Conservation (phyloP, 1,284 basidiomycete species). For the Veloporphyrellus conicus region DNA sequence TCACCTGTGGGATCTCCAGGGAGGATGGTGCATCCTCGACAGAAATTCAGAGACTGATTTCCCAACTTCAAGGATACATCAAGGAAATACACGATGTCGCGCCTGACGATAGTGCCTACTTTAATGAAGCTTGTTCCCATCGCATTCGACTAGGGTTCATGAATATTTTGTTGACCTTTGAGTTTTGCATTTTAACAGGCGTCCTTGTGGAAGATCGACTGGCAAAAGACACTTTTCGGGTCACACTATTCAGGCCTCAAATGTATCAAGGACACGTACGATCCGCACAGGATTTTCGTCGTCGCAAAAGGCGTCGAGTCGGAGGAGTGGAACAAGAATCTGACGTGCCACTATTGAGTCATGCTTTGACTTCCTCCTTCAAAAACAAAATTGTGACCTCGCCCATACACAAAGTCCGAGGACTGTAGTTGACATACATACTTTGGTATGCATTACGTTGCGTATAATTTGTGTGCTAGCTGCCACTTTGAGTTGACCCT, state of each 20-base stretch:
- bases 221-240: constrained; percentile 42
- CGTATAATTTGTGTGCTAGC: too few relatives aligned
- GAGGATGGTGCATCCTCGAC: constrained; percentile 30
- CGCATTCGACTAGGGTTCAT: neutral
- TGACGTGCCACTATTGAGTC: constrained; percentile 21
- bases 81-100: constrained; percentile 20
- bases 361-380: too few relatives aligned
- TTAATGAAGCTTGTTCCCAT: constrained; percentile 40
- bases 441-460: too few relatives aligned
- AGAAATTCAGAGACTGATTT: constrained; percentile 28
- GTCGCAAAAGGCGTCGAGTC: constrained; percentile 45
- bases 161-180: neutral
- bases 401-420: too few relatives aligned
- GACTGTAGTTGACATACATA: too few relatives aligned
- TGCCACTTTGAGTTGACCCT: too few relatives aligned
- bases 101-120: constrained; percentile 37
- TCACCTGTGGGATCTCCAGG: too few relatives aligned
- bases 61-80: constrained; percentile 30
- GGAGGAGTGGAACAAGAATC: constrained; percentile 33
- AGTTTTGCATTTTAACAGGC: too few relatives aligned
- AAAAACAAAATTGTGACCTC: too few relatives aligned
- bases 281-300: constrained; percentile 43
- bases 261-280: constrained; percentile 43
- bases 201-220: constrained; percentile 37
- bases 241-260: constrained; percentile 38